Base-by-base conservation (phyloP, 1,284 basidiomycete species). In the Trametes polyzona region DNA sequence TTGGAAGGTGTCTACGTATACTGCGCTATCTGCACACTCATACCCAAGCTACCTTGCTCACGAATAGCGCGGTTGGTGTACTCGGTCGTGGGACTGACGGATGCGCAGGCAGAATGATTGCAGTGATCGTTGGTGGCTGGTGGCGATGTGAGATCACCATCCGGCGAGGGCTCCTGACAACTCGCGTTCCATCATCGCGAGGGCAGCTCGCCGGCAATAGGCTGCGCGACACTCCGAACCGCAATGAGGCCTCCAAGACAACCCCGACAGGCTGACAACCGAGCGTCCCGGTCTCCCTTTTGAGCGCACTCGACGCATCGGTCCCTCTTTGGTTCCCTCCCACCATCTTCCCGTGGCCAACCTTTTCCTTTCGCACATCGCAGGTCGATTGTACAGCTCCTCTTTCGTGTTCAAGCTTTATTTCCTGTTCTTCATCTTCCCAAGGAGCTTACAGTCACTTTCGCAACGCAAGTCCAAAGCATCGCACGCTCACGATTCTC, bases 341-440 rank as follows among this genome's bases (percentile, higher is more conserved):
- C 61, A 57, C 47, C 29, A 59, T 48, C 55, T 52, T 47, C 55
- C 44, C 32, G 61, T 63, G 61, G 58, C 61, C 58, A 63, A 49
- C 58, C 48, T 47, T 53, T 63, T 50, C 36, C 47, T 30, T 62
- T 61, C 58, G 58, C 59, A 65, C 59, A 67, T 67, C 63, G 65
- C 65, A 60, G 65, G 65, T 64, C 65, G 65, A 67, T 67, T 67
- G 65, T 63, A 63, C 58, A 62, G 64, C 59, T 61, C 57, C 58
- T 53, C 52, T 61, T 55, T 37, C 10, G 10, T 26, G 26, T 59
- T 49, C 52, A 53, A 27, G 21, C 39, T 53, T 42, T 29, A 41
- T 51, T 56, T 56, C 51, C 48, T 51, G 32, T 47, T 43, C 35
- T 43, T 49, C 43, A 36, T 43, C 43, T 52, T 46, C 55, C 8